Conservation (phyloP, 2,329 filamentous ascomycete genomes). For the Colletotrichum lini region DNA sequence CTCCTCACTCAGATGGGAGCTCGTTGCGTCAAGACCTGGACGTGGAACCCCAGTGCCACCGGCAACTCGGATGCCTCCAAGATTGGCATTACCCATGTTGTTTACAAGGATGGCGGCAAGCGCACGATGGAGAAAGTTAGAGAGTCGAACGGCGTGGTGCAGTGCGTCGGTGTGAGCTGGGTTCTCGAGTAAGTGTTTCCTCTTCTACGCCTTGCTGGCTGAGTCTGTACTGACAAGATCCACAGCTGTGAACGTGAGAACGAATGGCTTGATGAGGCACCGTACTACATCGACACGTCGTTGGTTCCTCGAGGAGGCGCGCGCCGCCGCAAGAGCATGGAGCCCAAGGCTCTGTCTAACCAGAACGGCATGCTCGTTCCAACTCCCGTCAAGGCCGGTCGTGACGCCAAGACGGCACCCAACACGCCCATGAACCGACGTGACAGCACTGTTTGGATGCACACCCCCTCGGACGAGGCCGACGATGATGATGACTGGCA, state of each 20-base stretch:
- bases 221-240: background rate
- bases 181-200: constrained; percentile 81
- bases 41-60: constrained; percentile 72
- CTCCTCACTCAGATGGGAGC: constrained; percentile 87
- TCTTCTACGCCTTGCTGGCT: background rate
- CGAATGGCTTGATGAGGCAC: constrained; percentile 80
- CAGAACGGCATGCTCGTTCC: constrained; percentile 75
- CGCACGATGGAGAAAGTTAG: constrained; percentile 86
- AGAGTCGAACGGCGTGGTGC: constrained; percentile 79
- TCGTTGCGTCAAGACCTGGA: constrained; percentile 82
- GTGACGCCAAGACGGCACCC: constrained; percentile 55
- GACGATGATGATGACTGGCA: constrained; percentile 58
- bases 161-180: constrained; percentile 91
- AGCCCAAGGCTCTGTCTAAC: constrained; percentile 79
- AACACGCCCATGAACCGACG: constrained; percentile 66
- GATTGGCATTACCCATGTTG: constrained; percentile 87
- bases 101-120: constrained; percentile 89
- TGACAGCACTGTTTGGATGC: constrained; percentile 69
- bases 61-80: constrained; percentile 59
- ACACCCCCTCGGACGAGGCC: constrained; percentile 64
- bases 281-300: constrained; percentile 78
- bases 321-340: constrained; percentile 85
- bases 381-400: constrained; percentile 52
- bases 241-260: constrained; percentile 81
- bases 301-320: constrained; percentile 78